phyloP scores from a whole-genome alignment of 257 asterid species.

The Solanum neorickii region DNA sequence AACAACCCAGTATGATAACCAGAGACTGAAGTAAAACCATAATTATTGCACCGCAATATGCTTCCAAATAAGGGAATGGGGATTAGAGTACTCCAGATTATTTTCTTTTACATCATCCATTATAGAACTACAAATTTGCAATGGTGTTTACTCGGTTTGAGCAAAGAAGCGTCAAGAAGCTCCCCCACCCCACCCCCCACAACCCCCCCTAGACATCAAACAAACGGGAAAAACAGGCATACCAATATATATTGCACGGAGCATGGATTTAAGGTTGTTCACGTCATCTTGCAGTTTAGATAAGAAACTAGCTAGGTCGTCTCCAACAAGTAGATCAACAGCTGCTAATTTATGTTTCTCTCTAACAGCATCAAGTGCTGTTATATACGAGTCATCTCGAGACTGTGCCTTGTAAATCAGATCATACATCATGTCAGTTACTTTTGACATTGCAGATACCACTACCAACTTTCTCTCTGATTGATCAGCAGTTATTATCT shows the following conservation, averaged over 20 bases:
- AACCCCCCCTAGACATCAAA: neutral
- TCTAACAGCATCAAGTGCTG: constrained; percentile 61
- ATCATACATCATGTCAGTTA: constrained; percentile 95
- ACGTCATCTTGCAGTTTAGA: constrained; percentile 60
- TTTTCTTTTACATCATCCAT: neutral
- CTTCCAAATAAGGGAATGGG: neutral
- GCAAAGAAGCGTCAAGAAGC: neutral
- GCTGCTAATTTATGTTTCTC: constrained; percentile 84
- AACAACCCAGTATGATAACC: neutral
- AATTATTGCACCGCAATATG: neutral
- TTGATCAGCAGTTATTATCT: constrained; percentile 55
- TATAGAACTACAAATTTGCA: neutral
- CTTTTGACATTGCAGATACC: constrained; percentile 97
- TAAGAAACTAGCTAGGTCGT: constrained; percentile 51
- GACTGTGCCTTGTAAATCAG: constrained; percentile 77
- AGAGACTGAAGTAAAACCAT: neutral
- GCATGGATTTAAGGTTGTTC: constrained; percentile 81
- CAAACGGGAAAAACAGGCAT: neutral
- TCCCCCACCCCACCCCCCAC: neutral
- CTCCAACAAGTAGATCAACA: constrained; percentile 67
- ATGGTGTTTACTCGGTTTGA: neutral
- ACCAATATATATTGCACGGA: constrained; percentile 91
- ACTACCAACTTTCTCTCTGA: constrained; percentile 78
- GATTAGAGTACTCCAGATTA: neutral
- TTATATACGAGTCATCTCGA: constrained; percentile 55